Evolutionary conservation across 371 early-diverging fungal genomes (phyloP).

Genomic region (Mortierella sp.): DNA sequence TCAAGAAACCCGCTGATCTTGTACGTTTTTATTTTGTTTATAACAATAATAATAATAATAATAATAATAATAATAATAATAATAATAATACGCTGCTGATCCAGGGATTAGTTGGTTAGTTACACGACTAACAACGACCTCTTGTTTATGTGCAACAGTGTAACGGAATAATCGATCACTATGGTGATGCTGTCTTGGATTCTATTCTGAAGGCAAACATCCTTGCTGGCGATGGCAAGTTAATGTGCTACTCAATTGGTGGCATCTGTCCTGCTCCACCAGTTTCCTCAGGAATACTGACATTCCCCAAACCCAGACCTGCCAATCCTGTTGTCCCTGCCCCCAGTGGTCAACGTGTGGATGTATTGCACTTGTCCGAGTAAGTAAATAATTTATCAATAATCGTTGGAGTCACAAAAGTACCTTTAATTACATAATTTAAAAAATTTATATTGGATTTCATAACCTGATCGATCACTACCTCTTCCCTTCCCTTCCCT

Average conservation of each 20-base stretch:
- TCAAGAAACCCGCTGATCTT: constrained; percentile 30
- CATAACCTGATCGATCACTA: not conserved
- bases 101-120: not conserved
- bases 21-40: constrained; percentile 18
- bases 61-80: no score
- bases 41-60: no score
- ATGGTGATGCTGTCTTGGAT: constrained; percentile 32
- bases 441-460: not conserved
- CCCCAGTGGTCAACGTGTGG: constrained; percentile 59
- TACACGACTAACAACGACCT: not conserved
- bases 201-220: constrained; percentile 33
- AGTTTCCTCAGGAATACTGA: constrained; percentile 40
- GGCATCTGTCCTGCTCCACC: constrained; percentile 34
- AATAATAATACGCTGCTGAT: not conserved
- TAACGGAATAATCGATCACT: constrained; percentile 31
- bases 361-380: constrained; percentile 71
- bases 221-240: constrained; percentile 32
- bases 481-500: not conserved
- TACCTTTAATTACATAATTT: not conserved
- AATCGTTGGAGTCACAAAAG: no score
- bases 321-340: constrained; percentile 25
- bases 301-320: constrained; percentile 66
- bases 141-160: constrained; percentile 29
- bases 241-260: constrained; percentile 28
- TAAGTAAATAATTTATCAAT: constrained; percentile 15